Evolutionary conservation across 2,329 filamentous ascomycete species (phyloP).

Genomic region (Rachicladosporium sp.): DNA sequence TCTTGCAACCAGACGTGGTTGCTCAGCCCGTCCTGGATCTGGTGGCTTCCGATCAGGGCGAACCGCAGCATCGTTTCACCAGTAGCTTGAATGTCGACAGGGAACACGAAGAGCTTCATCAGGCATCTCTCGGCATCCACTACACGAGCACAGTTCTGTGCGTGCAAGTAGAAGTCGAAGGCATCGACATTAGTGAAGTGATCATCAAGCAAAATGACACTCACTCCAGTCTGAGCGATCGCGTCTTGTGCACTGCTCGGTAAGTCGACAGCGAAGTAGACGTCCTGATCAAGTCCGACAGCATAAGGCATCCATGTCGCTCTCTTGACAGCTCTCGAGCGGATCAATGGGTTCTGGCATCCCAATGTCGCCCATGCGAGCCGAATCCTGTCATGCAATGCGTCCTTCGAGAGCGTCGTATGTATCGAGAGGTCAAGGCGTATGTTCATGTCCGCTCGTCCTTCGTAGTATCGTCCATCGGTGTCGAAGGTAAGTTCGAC

Average conservation of each 20-base stretch:
- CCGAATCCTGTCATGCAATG: conserved; percentile 24
- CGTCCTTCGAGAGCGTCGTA: conserved; percentile 18
- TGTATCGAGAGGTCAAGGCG: conserved; percentile 25
- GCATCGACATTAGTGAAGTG: conserved; percentile 23
- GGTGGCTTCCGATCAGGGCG: conserved; percentile 30
- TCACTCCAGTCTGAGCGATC: conserved; percentile 17
- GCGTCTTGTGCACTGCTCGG: conserved; percentile 19
- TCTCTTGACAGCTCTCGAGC: conserved; percentile 17
- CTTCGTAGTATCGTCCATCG: conserved; percentile 32
- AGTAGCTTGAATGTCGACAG: conserved; percentile 13
- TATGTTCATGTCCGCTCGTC: conserved; percentile 33
- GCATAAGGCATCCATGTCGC: conserved; percentile 5
- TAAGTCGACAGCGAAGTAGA: conserved; percentile 26
- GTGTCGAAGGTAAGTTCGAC: conserved; percentile 34
- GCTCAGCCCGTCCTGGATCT: conserved; percentile 34
- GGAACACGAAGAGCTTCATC: conserved; percentile 29
- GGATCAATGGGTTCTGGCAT: conserved; percentile 27
- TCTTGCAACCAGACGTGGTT: conserved; percentile 31
- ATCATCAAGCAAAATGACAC: conserved; percentile 29
- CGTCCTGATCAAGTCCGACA: conserved; percentile 7
- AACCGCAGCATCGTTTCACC: conserved; percentile 23
- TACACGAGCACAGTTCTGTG: conserved; percentile 28
- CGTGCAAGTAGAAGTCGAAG: conserved; percentile 29
- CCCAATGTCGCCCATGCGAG: conserved; percentile 30
- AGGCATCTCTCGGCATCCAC: conserved; percentile 26